Conservation (phyloP, 2,329 filamentous ascomycete genomes). For the Diplodia sapinea region DNA sequence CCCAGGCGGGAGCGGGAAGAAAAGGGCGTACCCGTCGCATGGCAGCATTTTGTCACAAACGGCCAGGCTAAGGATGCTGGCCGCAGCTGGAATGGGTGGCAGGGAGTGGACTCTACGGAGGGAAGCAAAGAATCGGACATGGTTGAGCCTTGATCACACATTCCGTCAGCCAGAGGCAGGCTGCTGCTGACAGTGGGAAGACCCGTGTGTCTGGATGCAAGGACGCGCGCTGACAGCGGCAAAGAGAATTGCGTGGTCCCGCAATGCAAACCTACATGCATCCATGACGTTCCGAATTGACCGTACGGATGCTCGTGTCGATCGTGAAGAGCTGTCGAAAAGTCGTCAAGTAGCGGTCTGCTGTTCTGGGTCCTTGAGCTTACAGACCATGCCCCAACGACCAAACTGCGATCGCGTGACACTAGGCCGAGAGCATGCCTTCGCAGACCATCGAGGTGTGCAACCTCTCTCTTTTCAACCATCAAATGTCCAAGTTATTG, state of each 20-base stretch:
- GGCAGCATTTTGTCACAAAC: not conserved
- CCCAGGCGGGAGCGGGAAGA: not conserved
- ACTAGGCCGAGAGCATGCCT: not conserved
- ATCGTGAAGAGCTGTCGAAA: not conserved
- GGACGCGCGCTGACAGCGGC: slow-evolving; percentile 2
- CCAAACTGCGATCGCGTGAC: not conserved
- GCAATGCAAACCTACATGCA: not conserved
- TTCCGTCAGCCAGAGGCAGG: slow-evolving; percentile 3
- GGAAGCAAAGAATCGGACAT: not conserved
- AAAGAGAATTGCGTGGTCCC: not conserved
- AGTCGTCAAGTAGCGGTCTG: not conserved
- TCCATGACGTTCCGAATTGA: not conserved
- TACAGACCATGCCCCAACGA: not conserved
- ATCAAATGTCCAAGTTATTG: not conserved
- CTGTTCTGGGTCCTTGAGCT: no score
- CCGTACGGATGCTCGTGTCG: not conserved
- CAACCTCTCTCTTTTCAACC: not conserved
- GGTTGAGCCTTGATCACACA: not conserved
- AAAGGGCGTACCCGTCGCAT: slow-evolving; percentile 1
- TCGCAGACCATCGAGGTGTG: not conserved
- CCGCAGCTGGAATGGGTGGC: not conserved
- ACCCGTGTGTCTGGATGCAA: not conserved
- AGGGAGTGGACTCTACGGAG: not conserved
- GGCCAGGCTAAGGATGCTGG: not conserved
- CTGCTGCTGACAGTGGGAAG: not conserved